Base-by-base conservation (phyloP, 305 asterid species). In the Fraxinus floribunda region DNA sequence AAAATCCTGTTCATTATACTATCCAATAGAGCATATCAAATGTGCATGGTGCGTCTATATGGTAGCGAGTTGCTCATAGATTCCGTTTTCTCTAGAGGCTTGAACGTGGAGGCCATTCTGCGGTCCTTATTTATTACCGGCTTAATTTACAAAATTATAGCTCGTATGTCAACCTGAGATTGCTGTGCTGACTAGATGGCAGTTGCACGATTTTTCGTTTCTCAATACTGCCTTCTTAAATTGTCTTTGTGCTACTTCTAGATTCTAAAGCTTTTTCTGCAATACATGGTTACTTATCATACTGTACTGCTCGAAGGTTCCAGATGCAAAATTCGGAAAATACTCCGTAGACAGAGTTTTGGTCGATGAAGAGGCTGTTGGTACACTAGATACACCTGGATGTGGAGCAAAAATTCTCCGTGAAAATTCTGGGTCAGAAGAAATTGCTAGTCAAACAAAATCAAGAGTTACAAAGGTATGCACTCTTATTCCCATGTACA, bases 311-410 rank as follows among this genome's bases (percentile, higher is more conserved):
- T 78, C 66, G 80, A 90, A 93, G 97, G 91, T 90, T 86, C 98
- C 98, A 29, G 98, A 91, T 81, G 88, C 93, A 46, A 86, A 88
- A 79, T 88, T 90, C 10, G 94, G 87, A 11, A 82, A 86, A 77
- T 88, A 84, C 71, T 57, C 79, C 46, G 80, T 84, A 24, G 93
- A 89, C 78, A 83, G 85, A 49, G 95, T 94, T 75, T 83, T 93
- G 92, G 97, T 92, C 79, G 97, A 90, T 82, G 97, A 94, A 85
- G 97, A 92, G 81, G 94, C 97, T 34, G 97, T 94, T 0, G 97
- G 94, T 55, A 77, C 92, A 82, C 86, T 83, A 36, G 91, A 90
- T 80, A 84, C 84, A 66, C 89, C 90, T 75, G 98, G 97, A 44
- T 80, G 89, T 64, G 97, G 98, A 86, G 97, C 97, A 29, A 94